Evolutionary conservation across 495 filamentous ascomycete species (phyloP), one percentile per base, ranked within the genome.

Genomic region (Penicillium coprophilum): DNA sequence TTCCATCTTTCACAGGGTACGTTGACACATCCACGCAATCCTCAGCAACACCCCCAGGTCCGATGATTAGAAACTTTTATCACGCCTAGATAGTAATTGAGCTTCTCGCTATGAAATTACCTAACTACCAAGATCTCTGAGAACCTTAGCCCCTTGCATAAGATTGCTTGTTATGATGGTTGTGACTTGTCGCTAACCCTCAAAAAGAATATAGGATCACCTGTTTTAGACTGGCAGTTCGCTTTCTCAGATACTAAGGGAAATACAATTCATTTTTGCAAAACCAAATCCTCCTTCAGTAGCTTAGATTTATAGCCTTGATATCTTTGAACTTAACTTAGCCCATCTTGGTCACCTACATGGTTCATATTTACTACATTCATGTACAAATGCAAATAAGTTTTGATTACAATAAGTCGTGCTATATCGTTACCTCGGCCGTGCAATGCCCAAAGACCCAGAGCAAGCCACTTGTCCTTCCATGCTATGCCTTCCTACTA

Each of bases 121-220:
- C 68, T 79, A 78, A 77, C 78, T 82, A 91, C 88, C 87, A 91
- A 91, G 87, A 91, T 91, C 87, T 85, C 88, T 91, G 87, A 91
- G 86, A 77, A 74, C 66, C 49, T 57, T 65, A 47, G 58, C 58
- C 61, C 47, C 31, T 40, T 56, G 46, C 47, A 57, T 32, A 52
- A 50, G 53, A 50, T 69, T 55, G 55, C 51, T 62, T 48, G 41
- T 58, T 38, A 53, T 43, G 52, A 53, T 28, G 47, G 46, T 69
- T 61, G 47, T 47, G 57, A 64, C 53, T 43, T 17, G 27, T 58
- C 48, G 62, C 73, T 76, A 68, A 74, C 68, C 23, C 58, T 53
- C 46, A 27, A 46, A 46, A 46, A 58, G 49, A 51, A 10, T 50
- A 43, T 56, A 65, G 57, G 45, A 40, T 32, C 56, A 15, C 7